Base-by-base conservation (phyloP, 495 filamentous ascomycete species). In the Annulohypoxylon moriforme region DNA sequence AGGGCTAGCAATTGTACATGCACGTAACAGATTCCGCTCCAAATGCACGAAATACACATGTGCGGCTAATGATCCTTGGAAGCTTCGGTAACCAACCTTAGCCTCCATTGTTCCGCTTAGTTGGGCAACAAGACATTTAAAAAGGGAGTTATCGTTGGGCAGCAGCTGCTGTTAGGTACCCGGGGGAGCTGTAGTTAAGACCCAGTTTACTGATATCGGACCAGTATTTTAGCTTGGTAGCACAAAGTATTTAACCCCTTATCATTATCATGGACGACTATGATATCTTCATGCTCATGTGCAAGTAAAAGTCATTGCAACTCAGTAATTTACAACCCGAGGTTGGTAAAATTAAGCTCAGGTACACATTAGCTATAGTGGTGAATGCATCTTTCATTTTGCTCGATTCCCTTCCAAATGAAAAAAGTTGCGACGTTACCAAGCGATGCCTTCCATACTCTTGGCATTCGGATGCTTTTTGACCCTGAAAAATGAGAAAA, bases 121-220 rank as follows among this genome's bases (percentile, higher is more conserved):
- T 66, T 64, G 67, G 67, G 67, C 67, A 68, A 68, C 57, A 62
- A 55, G 55, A n/a, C n/a, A n/a, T n/a, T 36, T 36, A 60, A 58
- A 63, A 57, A 58, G 27, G 53, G 40, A 5, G 40, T 44, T 42
- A 44, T 25, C 34, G 52, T 68, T 68, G 60, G 64, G 60, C 70
- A 59, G 8, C 60, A 69, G 34, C 60, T 73, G n/a, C 18, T 52
- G 20, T 11, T 34, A 58, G 49, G 27, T 31, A n/a, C n/a, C n/a
- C n/a, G n/a, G n/a, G n/a, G n/a, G n/a, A n/a, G n/a, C n/a, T n/a
- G n/a, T n/a, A n/a, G n/a, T n/a, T n/a, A n/a, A n/a, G 52, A 33
- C 52, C 53, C 53, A 57, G 53, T 57, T 57, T 38, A 56, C 14
- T n/a, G n/a, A 5, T 56, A 22, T 20, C 8, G 46, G 11, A 25